phyloP scores from a whole-genome alignment of 345 rosid genomes.

The Arabidopsis suecica region DNA sequence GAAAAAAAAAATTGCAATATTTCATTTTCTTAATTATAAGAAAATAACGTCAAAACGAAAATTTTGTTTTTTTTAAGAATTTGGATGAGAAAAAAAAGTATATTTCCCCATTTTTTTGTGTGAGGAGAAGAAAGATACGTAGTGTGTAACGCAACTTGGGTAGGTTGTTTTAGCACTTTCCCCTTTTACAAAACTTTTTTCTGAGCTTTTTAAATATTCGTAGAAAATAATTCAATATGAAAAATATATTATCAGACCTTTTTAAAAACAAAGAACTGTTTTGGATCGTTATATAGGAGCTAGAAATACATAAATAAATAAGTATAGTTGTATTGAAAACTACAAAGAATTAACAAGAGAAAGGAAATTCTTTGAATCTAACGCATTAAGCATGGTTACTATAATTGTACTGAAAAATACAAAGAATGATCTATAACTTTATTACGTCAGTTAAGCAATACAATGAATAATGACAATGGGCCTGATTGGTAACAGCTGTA shows the following conservation, averaged over 20 bases:
- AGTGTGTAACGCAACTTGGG: slow-evolving; percentile 51
- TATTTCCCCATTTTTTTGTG: slow-evolving; percentile 37
- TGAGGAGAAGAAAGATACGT: slow-evolving; percentile 43
- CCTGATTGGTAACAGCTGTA: no score
- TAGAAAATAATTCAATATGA: neutral
- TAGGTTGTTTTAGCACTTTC: slow-evolving; percentile 51
- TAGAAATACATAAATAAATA: neutral
- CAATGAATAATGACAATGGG: slow-evolving; percentile 35
- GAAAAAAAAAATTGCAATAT: slow-evolving; percentile 22
- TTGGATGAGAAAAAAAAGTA: neutral
- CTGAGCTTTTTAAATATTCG: slow-evolving; percentile 33
- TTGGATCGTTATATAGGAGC: slow-evolving; percentile 7
- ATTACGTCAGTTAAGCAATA: slow-evolving; percentile 31
- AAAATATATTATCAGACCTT: neutral
- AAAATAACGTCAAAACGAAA: slow-evolving; percentile 35
- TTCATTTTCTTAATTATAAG: slow-evolving; percentile 42
- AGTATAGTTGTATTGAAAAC: no score
- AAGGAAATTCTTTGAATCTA: slow-evolving; percentile 40
- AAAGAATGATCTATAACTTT: slow-evolving; percentile 22
- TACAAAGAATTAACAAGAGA: neutral
- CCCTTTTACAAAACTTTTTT: slow-evolving; percentile 32
- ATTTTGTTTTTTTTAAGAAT: slow-evolving; percentile 19
- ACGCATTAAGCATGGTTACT: slow-evolving; percentile 29
- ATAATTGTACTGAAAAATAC: slow-evolving; percentile 25
- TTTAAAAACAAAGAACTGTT: neutral